These are phyloP conservation scores for Daldinia decipiens DNA, from an alignment of 495 filamentous ascomycete species.

Conservation along the genomic window DNA sequence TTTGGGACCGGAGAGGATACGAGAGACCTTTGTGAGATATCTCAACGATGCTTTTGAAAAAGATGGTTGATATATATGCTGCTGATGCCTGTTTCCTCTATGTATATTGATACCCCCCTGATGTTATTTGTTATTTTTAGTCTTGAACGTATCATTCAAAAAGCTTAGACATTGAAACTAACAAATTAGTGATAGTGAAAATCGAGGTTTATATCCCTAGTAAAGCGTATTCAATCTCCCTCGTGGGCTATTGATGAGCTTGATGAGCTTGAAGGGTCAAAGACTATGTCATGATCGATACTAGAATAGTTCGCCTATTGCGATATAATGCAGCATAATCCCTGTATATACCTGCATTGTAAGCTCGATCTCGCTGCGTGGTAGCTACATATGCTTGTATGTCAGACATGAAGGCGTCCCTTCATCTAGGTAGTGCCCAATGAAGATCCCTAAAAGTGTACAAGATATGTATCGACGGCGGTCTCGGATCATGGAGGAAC, in stretches of 20 bases:
- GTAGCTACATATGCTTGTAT: no score
- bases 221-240: no score
- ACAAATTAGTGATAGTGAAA: background rate
- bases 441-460: background rate
- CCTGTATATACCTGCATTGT: background rate
- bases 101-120: conserved; percentile 35
- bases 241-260: background rate
- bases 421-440: background rate
- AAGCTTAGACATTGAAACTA: background rate
- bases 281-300: background rate
- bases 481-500: conserved; percentile 19
- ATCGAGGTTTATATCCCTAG: background rate
- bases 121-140: background rate
- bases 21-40: conserved; percentile 76
- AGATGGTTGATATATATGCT: conserved; percentile 49
- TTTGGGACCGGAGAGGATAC: conserved; percentile 64
- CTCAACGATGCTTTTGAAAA: conserved; percentile 73
- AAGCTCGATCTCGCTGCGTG: background rate
- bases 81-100: background rate
- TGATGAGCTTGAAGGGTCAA: background rate
- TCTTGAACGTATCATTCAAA: background rate
- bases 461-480: background rate
- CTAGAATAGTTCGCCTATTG: background rate
- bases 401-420: background rate
- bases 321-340: background rate